Base-by-base conservation (phyloP, 164 flowering plant species). In the Magnolia changhungtana region DNA sequence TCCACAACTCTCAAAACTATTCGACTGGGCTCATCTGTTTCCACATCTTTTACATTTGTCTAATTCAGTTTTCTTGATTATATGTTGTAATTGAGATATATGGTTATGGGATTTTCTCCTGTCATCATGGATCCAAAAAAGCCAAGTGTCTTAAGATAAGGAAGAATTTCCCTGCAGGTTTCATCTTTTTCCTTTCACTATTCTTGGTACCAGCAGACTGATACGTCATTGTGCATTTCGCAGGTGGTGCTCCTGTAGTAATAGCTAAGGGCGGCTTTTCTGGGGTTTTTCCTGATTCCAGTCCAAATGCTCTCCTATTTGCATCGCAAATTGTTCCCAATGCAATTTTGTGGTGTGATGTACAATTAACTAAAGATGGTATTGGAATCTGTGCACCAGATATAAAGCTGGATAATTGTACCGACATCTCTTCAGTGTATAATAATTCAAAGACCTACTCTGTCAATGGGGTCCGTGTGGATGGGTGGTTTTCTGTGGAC, bases 351-450 rank as follows among this genome's bases (percentile, higher is more conserved):
- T 92, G 94, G 94, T 96, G 98, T 80, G 97, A 96, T 79, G 98
- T 96, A 71, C 99, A 94, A 77, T 83, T 96, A 65, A 91, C 97
- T 1, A 89, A 88, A 76, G 99, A 96, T 84, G 86, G 77, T 29
- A 75, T 51, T 75, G 99, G 98, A 23, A 87, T 96, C 74, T 96
- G 99, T 76, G 75, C 85, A 63, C 90, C 95, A 9, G 72, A 81
- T 75, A 23, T 94, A 59, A 83, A 27, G 71, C 85, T 96, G 0
- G 83, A 87, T 0, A 91, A 96, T 76, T 72, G 77, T 77, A 78
- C 98, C 2, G 67, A 74, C 77, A 82, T 92, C 67, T 59, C 55
- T 5, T 55, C 8, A 10, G 0, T 0, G 50, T 85, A 31, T 74
- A 7, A 73, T 1, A 77, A 23, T 69, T 3, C 31, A 0, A 88